These are phyloP conservation scores for Backusella luteola DNA, from an alignment of 192 early-diverging fungal species.

Conservation along the genomic window DNA sequence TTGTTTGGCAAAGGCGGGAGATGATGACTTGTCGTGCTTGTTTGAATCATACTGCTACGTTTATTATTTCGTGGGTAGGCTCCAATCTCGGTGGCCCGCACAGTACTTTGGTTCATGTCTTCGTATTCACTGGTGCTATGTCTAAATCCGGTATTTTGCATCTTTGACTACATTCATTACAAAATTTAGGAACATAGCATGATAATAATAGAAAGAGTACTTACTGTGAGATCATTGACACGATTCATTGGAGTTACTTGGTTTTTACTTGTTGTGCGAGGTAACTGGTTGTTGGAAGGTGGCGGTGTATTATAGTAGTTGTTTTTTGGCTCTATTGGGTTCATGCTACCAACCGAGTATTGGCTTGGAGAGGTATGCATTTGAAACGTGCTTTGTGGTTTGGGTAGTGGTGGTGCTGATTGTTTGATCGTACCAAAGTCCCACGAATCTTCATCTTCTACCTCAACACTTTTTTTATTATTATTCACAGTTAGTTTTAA, in stretches of 20 bases:
- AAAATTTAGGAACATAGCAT: too few species aligned
- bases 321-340: not conserved
- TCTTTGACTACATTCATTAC: not conserved
- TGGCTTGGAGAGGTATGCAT: slow-evolving; percentile 10
- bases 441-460: slow-evolving; percentile 46
- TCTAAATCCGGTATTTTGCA: slow-evolving; percentile 21
- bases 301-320: not conserved
- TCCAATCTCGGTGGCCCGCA: slow-evolving; percentile 27
- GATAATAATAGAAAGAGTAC: not conserved
- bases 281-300: slow-evolving; percentile 7
- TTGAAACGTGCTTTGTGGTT: not conserved
- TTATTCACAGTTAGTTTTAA: not conserved
- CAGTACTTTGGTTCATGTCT: slow-evolving; percentile 26
- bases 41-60: slow-evolving; percentile 4
- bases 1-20: slow-evolving; percentile 9
- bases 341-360: slow-evolving; percentile 14
- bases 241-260: slow-evolving; percentile 19
- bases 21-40: not conserved
- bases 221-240: slow-evolving; percentile 24
- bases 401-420: slow-evolving; percentile 24
- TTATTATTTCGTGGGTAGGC: slow-evolving; percentile 1
- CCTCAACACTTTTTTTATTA: slow-evolving; percentile 27
- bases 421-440: slow-evolving; percentile 55
- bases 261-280: slow-evolving; percentile 10
- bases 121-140: slow-evolving; percentile 23